These are phyloP conservation scores for Drosera spatulata DNA, from an alignment of 179 eudicot species.

Conservation along the genomic window DNA sequence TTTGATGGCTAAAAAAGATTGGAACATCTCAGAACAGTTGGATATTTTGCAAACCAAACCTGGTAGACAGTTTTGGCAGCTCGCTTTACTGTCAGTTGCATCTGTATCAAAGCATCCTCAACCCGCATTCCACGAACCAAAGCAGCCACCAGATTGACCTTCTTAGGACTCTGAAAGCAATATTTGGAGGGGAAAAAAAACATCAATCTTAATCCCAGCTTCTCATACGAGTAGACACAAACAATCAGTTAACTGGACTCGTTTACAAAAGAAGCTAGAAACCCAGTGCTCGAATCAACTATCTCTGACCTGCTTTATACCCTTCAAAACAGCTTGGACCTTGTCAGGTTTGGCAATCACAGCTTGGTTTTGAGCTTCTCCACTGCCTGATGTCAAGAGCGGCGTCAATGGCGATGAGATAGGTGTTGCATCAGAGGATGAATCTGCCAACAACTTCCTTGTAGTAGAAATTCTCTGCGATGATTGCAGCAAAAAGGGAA, in stretches of 20 bases:
- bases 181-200: too few species aligned
- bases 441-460: slow-evolving; percentile 50
- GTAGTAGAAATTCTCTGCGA: slow-evolving; percentile 60
- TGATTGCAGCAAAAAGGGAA: neutral
- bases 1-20: neutral
- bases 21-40: neutral
- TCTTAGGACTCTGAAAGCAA: slow-evolving; percentile 75
- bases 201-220: too few species aligned
- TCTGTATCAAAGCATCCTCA: slow-evolving; percentile 91
- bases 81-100: slow-evolving; percentile 86
- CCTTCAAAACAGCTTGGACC: slow-evolving; percentile 74
- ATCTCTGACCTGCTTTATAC: slow-evolving; percentile 54
- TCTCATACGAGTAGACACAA: too few species aligned
- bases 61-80: slow-evolving; percentile 86
- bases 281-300: too few species aligned
- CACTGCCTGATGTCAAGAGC: slow-evolving; percentile 37
- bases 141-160: slow-evolving; percentile 87
- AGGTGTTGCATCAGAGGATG: slow-evolving; percentile 55
- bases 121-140: slow-evolving; percentile 95
- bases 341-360: slow-evolving; percentile 54
- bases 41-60: slow-evolving; percentile 24
- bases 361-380: slow-evolving; percentile 50
- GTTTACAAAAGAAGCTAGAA: too few species aligned
- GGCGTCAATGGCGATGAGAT: slow-evolving; percentile 77
- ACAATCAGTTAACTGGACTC: too few species aligned